Conservation (phyloP, 2,329 filamentous ascomycete species). For the Fusarium succisae region DNA sequence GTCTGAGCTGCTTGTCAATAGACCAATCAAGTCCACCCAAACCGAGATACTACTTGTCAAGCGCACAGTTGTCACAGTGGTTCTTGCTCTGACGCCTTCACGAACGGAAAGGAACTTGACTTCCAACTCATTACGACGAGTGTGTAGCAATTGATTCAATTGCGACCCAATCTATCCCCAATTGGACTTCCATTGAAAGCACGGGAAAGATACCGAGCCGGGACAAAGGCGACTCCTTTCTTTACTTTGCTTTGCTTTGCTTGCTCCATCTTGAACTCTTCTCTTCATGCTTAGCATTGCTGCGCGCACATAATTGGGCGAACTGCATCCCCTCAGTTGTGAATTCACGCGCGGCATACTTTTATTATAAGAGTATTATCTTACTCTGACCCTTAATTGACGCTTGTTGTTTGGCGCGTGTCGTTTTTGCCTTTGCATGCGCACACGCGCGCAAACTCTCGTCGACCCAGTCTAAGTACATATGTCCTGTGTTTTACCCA, state of each 20-base stretch:
- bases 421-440: conserved; percentile 29
- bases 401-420: conserved; percentile 18
- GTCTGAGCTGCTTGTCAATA: conserved; percentile 26
- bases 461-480: background rate
- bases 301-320: conserved; percentile 3
- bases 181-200: conserved; percentile 30
- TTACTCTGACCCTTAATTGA: conserved; percentile 10
- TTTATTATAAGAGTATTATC: background rate
- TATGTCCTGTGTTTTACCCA: background rate
- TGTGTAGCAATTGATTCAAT: conserved; percentile 4
- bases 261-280: background rate
- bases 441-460: conserved; percentile 40
- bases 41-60: conserved; percentile 2
- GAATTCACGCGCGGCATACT: conserved; percentile 1
- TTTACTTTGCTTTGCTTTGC: background rate
- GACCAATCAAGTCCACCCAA: conserved; percentile 14
- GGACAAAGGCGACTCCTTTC: conserved; percentile 9
- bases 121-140: background rate
- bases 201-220: conserved; percentile 1
- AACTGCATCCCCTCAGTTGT: background rate
- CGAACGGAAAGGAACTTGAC: conserved; percentile 11
- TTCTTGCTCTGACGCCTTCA: conserved; percentile 9
- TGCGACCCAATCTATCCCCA: conserved; percentile 36
- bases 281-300: conserved; percentile 16
- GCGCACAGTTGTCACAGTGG: conserved; percentile 21